Base-by-base conservation (phyloP, 805 yeast genomes). In the Pachysolen tannophilus region DNA sequence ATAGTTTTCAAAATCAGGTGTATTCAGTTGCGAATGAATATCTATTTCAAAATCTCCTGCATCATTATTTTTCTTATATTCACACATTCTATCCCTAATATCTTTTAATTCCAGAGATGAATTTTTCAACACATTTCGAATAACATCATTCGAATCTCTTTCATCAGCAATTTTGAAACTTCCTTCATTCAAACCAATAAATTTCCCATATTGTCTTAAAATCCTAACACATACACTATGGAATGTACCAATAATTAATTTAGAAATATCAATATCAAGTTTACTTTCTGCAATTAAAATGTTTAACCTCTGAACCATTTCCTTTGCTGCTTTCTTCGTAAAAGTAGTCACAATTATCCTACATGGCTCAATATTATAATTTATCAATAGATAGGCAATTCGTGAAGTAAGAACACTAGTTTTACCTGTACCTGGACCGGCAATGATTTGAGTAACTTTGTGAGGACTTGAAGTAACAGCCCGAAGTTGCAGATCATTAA, bases 321-420 rank as follows among this genome's bases (percentile, higher is more conserved):
- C 97, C 34, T 65, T 70, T 2, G 97, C 94, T 0, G 98, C 97
- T 47, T 82, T 84, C 47, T 84, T 83, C 9, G 97, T 90, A 60
- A 90, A 90, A 0, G 97, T 88, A 5, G 96, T 85, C 15, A 88
- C 92, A 1, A 90, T 70, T 14, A 92, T 68, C 31, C 69, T 59
- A 23, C 65, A 61, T 0, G 97, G 88, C 1, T 64, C 60, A 1
- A 83, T 54, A 2, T 65, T 56, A 24, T 70, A 63, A 7, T 67
- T 53, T 3, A 72, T 40, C 6, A 88, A 45, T 20, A 88, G 59
- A 47, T 77, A 72, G 1, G 88, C 88, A 8, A 88, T 92, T 30
- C 96, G 63, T 1, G 86, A 68, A 0, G 85, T 78, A 20, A 90
- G 56, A 2, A 92, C 90, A 51, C 77, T 78, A 2, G 98, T 90